Percentiles rank a stretch among this genome's conserved stretches.
These are phyloP conservation scores for Zelonia costaricensis DNA, from an alignment of 208 protist species.

Conservation along the genomic window DNA sequence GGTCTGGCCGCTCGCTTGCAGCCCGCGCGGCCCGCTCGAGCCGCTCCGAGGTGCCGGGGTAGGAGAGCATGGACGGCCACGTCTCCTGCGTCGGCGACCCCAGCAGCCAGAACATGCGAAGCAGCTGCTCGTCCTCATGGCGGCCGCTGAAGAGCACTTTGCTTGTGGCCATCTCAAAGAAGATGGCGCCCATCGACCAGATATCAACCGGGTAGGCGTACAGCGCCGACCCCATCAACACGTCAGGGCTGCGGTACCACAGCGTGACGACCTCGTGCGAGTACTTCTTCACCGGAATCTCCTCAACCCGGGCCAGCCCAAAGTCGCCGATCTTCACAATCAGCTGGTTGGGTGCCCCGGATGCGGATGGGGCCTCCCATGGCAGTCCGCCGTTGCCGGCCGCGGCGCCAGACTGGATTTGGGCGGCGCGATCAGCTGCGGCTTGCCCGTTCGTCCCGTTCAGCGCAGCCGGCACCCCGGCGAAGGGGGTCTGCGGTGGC, in stretches of 20 bases:
- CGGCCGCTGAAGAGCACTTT: constrained; percentile 83
- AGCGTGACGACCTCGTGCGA: constrained; percentile 93
- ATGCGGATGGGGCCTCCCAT: constrained; percentile 6
- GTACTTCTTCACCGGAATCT: constrained; percentile 93
- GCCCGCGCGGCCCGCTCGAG: constrained; percentile 33
- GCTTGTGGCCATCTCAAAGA: constrained; percentile 92
- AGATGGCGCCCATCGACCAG: constrained; percentile 94
- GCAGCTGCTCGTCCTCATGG: constrained; percentile 91
- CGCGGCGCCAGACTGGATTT: background rate
- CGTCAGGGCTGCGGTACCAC: constrained; percentile 95
- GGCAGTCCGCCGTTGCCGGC: constrained; percentile 4
- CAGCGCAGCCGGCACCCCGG: background rate
- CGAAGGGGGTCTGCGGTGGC: background rate
- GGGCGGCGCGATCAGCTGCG: background rate
- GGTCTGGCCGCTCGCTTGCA: constrained; percentile 18
- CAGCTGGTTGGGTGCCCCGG: constrained; percentile 24
- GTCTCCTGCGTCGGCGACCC: constrained; percentile 93
- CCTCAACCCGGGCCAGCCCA: constrained; percentile 84
- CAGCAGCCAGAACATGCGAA: constrained; percentile 87
- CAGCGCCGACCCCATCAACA: constrained; percentile 82
- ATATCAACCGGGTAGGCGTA: constrained; percentile 91
- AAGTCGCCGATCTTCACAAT: constrained; percentile 90
- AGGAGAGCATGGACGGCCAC: constrained; percentile 92
- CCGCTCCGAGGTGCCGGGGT: constrained; percentile 47
- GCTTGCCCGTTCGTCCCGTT: background rate